phyloP scores from a whole-genome alignment of 768 basidiomycete genomes.

The Leccinum obscurum region DNA sequence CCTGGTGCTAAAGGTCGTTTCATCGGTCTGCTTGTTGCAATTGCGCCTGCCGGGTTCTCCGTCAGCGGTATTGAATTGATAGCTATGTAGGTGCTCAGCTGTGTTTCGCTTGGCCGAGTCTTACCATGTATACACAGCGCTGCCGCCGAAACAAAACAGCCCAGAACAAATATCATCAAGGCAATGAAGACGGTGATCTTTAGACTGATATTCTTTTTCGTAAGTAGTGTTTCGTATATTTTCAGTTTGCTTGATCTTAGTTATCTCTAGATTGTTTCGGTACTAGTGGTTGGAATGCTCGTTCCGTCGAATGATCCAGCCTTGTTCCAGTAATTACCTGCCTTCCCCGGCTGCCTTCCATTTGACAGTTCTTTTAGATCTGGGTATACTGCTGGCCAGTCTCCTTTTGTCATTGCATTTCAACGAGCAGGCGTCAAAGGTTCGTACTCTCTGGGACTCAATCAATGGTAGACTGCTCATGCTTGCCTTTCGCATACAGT shows the following conservation, averaged over 20 bases:
- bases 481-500: slow-evolving; percentile 28
- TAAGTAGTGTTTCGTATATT: neutral
- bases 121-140: slow-evolving; percentile 41
- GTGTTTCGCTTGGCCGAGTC: slow-evolving; percentile 9
- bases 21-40: slow-evolving; percentile 22
- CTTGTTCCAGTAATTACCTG: slow-evolving; percentile 42
- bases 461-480: slow-evolving; percentile 12
- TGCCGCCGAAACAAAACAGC: slow-evolving; percentile 76
- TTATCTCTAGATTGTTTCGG: slow-evolving; percentile 19
- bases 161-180: slow-evolving; percentile 75
- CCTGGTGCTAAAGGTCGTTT: slow-evolving; percentile 24
- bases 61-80: slow-evolving; percentile 79
- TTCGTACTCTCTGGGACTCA: slow-evolving; percentile 14
- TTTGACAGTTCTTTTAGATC: slow-evolving; percentile 8
- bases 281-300: slow-evolving; percentile 70
- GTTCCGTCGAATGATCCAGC: slow-evolving; percentile 64
- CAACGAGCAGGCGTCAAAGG: slow-evolving; percentile 68
- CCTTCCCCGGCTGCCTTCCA: neutral
- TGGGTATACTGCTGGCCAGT: slow-evolving; percentile 54
- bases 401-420: slow-evolving; percentile 86
- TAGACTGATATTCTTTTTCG: slow-evolving; percentile 53
- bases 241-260: neutral
- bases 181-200: slow-evolving; percentile 78
- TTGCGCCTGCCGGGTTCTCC: slow-evolving; percentile 54
- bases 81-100: slow-evolving; percentile 48